These are phyloP conservation scores for Eutypella sp. DNA, from an alignment of 2,329 filamentous ascomycete genomes.

Conservation along the genomic window DNA sequence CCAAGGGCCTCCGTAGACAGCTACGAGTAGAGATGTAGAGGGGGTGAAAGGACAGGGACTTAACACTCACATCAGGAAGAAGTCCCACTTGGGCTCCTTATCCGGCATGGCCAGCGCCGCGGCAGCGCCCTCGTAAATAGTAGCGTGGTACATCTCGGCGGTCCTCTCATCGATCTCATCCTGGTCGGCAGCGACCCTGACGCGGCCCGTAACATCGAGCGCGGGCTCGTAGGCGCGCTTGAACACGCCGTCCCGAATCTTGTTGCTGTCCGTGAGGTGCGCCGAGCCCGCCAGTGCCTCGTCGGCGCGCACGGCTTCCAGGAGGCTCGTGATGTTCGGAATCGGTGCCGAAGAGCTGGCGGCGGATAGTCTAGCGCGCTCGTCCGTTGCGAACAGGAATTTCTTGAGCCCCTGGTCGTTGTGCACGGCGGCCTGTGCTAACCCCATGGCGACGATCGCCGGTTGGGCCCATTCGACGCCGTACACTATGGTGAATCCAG, in stretches of 20 bases:
- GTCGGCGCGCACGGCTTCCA: conserved; percentile 54
- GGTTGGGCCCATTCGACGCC: conserved; percentile 79
- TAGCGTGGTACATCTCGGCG: conserved; percentile 64
- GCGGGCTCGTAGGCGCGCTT: conserved; percentile 58
- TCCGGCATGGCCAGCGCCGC: conserved; percentile 55
- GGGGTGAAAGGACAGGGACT: not conserved
- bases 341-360: conserved; percentile 26
- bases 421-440: conserved; percentile 69
- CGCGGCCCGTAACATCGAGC: conserved; percentile 54
- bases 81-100: conserved; percentile 72
- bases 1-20: too few species aligned
- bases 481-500: conserved; percentile 44
- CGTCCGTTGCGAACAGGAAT: conserved; percentile 51
- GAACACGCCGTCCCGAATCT: conserved; percentile 65
- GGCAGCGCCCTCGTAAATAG: conserved; percentile 42
- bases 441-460: conserved; percentile 71
- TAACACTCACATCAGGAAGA: conserved; percentile 57
- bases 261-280: conserved; percentile 52
- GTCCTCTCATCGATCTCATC: conserved; percentile 52
- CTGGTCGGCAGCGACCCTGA: conserved; percentile 46
- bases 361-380: conserved; percentile 27
- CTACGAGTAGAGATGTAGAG: too few species aligned
- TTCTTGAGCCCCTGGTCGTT: conserved; percentile 47
- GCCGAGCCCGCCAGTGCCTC: conserved; percentile 50
- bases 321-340: conserved; percentile 50